These are phyloP conservation scores for Clavaria fumosa DNA, from an alignment of 768 basidiomycete species.

Conservation along the genomic window DNA sequence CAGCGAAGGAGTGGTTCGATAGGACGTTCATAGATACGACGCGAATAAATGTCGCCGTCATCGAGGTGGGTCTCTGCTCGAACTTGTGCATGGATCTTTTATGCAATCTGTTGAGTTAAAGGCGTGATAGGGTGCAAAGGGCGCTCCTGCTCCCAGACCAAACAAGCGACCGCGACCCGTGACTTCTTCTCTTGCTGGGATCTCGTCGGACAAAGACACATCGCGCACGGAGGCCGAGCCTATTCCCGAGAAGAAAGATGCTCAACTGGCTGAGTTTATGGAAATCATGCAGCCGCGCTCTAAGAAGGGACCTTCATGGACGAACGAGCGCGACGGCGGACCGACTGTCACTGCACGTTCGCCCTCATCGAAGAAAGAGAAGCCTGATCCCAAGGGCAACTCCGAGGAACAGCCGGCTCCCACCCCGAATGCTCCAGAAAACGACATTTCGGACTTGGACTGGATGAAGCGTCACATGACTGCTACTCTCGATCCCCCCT, in stretches of 20 bases:
- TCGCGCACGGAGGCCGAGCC: slow-evolving; percentile 6
- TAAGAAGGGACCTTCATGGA: slow-evolving; percentile 50
- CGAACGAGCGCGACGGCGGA: slow-evolving; percentile 34
- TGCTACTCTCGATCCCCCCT: slow-evolving; percentile 26
- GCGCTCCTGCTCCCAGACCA: slow-evolving; percentile 50
- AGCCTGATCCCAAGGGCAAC: slow-evolving; percentile 7
- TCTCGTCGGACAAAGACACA: slow-evolving; percentile 6
- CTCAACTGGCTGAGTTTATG: slow-evolving; percentile 50
- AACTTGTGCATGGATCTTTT: slow-evolving; percentile 3
- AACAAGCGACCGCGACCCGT: slow-evolving; percentile 51
- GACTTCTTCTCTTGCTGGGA: slow-evolving; percentile 10
- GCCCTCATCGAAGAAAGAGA: slow-evolving; percentile 8
- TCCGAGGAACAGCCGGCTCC: slow-evolving; percentile 10
- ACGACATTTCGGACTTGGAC: slow-evolving; percentile 47
- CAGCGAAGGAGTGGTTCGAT: slow-evolving; percentile 74
- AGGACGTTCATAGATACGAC: slow-evolving; percentile 70
- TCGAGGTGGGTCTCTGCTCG: slow-evolving; percentile 43
- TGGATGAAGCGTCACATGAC: slow-evolving; percentile 61
- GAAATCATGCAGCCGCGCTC: slow-evolving; percentile 54
- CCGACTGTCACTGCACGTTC: slow-evolving; percentile 7
- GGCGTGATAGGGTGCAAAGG: slow-evolving; percentile 42
- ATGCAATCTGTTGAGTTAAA: slow-evolving; percentile 4
- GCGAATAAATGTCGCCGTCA: slow-evolving; percentile 55
- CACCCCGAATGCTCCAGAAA: slow-evolving; percentile 16
- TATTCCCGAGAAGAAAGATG: slow-evolving; percentile 17